These are phyloP conservation scores for Eimeria falciformis DNA, from an alignment of 169 alveolate genomes.

Conservation along the genomic window DNA sequence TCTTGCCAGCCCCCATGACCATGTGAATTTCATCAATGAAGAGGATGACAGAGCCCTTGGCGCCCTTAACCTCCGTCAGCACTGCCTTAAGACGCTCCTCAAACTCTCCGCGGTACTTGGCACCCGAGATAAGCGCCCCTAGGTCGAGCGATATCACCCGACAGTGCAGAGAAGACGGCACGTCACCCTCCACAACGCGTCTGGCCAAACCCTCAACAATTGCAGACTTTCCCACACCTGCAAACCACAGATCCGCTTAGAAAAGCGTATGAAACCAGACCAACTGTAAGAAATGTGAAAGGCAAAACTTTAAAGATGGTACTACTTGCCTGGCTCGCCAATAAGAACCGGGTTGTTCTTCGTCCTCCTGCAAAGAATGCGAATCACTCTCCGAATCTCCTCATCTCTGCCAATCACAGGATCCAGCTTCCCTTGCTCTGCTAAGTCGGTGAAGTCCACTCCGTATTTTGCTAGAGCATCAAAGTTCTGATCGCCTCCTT, in stretches of 20 bases:
- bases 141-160: conserved; percentile 88
- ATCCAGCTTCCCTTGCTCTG: conserved; percentile 90
- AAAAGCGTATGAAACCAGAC: neutral
- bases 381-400: conserved; percentile 90
- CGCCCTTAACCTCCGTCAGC: conserved; percentile 90
- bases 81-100: conserved; percentile 92
- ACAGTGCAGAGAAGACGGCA: conserved; percentile 89
- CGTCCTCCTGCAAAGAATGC: conserved; percentile 88
- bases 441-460: conserved; percentile 89
- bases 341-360: conserved; percentile 91
- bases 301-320: neutral
- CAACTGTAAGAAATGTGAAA: no score
- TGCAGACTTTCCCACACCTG: conserved; percentile 92
- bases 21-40: conserved; percentile 93
- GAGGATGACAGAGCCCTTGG: conserved; percentile 92
- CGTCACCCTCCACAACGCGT: conserved; percentile 91
- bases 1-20: conserved; percentile 94
- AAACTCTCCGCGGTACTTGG: conserved; percentile 92
- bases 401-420: conserved; percentile 92
- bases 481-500: conserved; percentile 60
- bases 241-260: neutral
- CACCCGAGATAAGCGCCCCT: conserved; percentile 89
- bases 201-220: conserved; percentile 93
- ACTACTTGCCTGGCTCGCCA: conserved; percentile 87
- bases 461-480: conserved; percentile 85